Evolutionary conservation across 2,329 filamentous ascomycete genomes (phyloP), one percentile per base, ranked within the genome.

Genomic region (Gaeumannomyces tritici): DNA sequence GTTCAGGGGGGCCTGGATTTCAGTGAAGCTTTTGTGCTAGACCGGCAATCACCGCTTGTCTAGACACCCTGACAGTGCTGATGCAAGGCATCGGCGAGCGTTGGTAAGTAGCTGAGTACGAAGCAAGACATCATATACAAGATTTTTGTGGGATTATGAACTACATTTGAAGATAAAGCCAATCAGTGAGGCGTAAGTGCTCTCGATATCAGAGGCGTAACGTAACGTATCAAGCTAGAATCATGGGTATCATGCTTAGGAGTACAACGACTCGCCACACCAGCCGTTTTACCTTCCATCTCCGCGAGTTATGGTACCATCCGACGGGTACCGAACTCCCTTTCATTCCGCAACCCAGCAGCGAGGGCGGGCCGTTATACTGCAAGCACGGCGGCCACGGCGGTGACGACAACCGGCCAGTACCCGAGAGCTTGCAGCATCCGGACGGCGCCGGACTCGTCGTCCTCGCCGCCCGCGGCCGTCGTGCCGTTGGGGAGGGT

Each of bases 401-500:
- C 77, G 18, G 77, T 75, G 1, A 75, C 75, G 2, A 76, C 71
- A 1, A 77, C 74, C 0, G 83, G 81, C 82, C 80, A 84, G 71
- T 77, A 79, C 31, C 81, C 82, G 5, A 76, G 71, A 1, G 74
- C 67, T 63, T 77, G 70, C 2, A 75, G 67, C 55, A 79, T 33
- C 73, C 69, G 66, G 26, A 66, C 75, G n/a, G 73, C 75, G 26
- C 66, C 72, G 54, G 64, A 66, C 57, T 69, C 71, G 59, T 74
- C 71, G 1, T 78, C 77, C 18, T 71, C 74, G 29, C 77, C 80
- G 15, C 77, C 78, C 4, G 76, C 64, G 0, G 80, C 78, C 0
- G 84, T 87, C 0, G 87, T 89, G 59, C 84, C 85, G 67, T 89
- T 88, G 33, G 86, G 83, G 4, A 93, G 76, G 0, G 88, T 89